Evolutionary conservation across 2,329 filamentous ascomycete genomes (phyloP).

Genomic region (Pyrenochaeta sp.): DNA sequence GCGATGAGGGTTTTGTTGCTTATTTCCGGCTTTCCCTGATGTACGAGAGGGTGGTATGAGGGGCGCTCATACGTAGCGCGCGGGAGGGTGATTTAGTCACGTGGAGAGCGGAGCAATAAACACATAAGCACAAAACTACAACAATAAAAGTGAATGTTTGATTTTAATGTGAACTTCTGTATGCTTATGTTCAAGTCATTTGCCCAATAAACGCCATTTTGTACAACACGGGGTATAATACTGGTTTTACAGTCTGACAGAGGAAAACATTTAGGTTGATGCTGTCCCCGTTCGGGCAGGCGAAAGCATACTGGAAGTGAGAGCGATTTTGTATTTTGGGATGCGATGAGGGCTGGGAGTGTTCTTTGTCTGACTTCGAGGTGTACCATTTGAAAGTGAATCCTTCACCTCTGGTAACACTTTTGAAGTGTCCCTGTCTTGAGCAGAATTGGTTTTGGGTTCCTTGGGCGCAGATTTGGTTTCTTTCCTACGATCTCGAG

Average conservation of each 20-base stretch:
- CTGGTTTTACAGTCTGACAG: neutral
- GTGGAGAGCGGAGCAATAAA: too few relatives aligned
- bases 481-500: slow-evolving; percentile 24
- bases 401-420: neutral
- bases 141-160: too few relatives aligned
- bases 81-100: too few relatives aligned
- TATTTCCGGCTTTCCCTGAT: too few relatives aligned
- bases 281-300: slow-evolving; percentile 10
- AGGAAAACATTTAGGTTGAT: slow-evolving; percentile 2
- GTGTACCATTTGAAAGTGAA: slow-evolving; percentile 5
- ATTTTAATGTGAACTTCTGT: too few relatives aligned
- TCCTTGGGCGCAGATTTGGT: slow-evolving; percentile 7
- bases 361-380: slow-evolving; percentile 1
- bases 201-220: slow-evolving; percentile 7
- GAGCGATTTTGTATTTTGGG: slow-evolving; percentile 44
- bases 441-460: slow-evolving; percentile 1
- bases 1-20: too few relatives aligned
- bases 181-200: too few relatives aligned
- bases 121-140: too few relatives aligned
- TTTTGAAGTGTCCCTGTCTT: slow-evolving; percentile 11
- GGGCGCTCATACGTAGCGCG: too few relatives aligned
- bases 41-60: too few relatives aligned
- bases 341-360: slow-evolving; percentile 29
- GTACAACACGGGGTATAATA: slow-evolving; percentile 10
- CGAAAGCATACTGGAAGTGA: slow-evolving; percentile 35